Base-by-base conservation (phyloP, 208 protist genomes). In the Trichomonas vaginalis region DNA sequence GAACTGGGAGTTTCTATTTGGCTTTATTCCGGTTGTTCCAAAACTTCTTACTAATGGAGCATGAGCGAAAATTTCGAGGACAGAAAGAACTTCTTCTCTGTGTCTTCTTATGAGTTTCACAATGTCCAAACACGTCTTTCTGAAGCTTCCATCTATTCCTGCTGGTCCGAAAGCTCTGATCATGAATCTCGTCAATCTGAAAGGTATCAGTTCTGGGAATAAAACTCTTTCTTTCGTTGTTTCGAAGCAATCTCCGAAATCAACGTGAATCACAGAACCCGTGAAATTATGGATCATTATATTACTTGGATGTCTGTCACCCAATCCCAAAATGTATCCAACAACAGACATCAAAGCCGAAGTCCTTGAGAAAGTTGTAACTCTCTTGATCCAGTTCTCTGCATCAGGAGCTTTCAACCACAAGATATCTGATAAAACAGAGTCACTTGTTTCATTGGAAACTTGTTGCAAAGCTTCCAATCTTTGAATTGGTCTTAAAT, bases 191-290 rank as follows among this genome's bases (percentile, higher is more conserved):
- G 92, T 95, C 0, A 95, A 40, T 80, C 92, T 39, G 27, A 95
- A 95, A 47, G 92, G 92, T n/a, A 95, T 79, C 8, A 80, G 47
- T 79, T 95, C 92, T 8, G 92, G 49, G 27, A 96, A 90, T n/a
- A 40, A n/a, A 37, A 51, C 79, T 56, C 95, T 0, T 37, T 96
- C 70, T 37, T 92, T 96, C 0, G 95, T 79, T 15, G 79, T 35
- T 48, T 96, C 96, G 35, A 96, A 96, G 35, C 96, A 96, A n/a
- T 96, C 92, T 23, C 51, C 51, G 37, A 80, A 95, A 95, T 95
- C 92, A 46, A 95, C 42, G 23, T 95, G 92, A 80, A 95, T 95
- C 0, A 95, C 92, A n/a, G 17, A 45, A 37, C 92, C 92, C 12
- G 92, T 95, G 35, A 45, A 79, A 46, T 48, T 80, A 15, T 95